phyloP scores from a whole-genome alignment of 1,284 basidiomycete genomes.

The Ceratobasidium sp. region DNA sequence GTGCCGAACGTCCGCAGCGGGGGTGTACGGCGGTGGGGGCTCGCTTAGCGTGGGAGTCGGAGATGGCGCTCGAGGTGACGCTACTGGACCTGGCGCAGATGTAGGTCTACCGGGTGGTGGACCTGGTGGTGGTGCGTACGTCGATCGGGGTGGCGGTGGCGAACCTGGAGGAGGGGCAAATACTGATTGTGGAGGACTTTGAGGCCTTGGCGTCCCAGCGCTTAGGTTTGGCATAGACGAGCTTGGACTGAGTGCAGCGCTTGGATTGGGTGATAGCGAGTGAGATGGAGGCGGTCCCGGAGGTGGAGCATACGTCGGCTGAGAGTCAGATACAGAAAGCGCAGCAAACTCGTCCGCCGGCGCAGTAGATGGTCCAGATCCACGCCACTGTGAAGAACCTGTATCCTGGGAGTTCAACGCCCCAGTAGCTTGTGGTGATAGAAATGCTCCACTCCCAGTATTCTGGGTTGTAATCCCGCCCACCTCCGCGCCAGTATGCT shows the following conservation, averaged over 20 bases:
- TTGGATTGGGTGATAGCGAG: slow-evolving; percentile 1
- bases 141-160: slow-evolving; percentile 4
- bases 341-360: not conserved
- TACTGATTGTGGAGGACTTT: slow-evolving; percentile 11
- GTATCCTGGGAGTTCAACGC: slow-evolving; percentile 33
- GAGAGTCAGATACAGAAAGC: not conserved
- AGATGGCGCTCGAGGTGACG: slow-evolving; percentile 23
- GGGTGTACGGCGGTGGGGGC: slow-evolving; percentile 75
- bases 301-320: slow-evolving; percentile 27
- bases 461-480: slow-evolving; percentile 6
- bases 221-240: not conserved
- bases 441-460: not conserved
- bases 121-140: slow-evolving; percentile 46
- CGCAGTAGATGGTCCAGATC: not conserved
- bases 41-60: slow-evolving; percentile 55
- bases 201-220: not conserved
- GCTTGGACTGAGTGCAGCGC: not conserved
- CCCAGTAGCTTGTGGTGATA: not conserved
- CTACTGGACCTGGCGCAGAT: slow-evolving; percentile 2
- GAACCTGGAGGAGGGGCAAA: slow-evolving; percentile 31
- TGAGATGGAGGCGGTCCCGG: slow-evolving; percentile 26
- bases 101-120: slow-evolving; percentile 38
- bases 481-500: not conserved
- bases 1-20: slow-evolving; percentile 63
- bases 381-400: not conserved